Conservation (phyloP, 495 filamentous ascomycete genomes). For the Podospora conica region DNA sequence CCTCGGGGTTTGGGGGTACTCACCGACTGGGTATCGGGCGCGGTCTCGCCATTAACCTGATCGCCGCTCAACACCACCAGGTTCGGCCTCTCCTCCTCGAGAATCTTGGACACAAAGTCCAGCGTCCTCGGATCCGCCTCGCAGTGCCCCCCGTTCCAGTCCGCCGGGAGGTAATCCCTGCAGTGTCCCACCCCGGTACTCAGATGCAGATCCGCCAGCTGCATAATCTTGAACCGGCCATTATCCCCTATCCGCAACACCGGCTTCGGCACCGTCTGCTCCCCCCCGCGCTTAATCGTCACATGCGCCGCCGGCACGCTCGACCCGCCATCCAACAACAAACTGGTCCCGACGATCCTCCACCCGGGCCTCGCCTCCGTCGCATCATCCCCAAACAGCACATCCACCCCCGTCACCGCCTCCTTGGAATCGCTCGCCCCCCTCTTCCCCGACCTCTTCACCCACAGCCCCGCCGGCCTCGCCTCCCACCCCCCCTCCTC, state of each 20-base stretch:
- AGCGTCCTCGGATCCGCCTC: conserved; percentile 88
- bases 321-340: conserved; percentile 58
- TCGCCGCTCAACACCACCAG: conserved; percentile 87
- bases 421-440: conserved; percentile 72
- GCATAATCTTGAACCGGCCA: conserved; percentile 96
- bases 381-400: conserved; percentile 89
- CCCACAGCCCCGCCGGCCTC: conserved; percentile 75
- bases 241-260: conserved; percentile 72
- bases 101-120: conserved; percentile 72
- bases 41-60: conserved; percentile 90
- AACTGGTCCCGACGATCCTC: conserved; percentile 66
- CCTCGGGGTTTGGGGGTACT: conserved; percentile 8
- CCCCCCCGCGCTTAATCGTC: conserved; percentile 66
- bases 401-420: conserved; percentile 78
- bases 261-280: conserved; percentile 53
- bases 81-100: conserved; percentile 90
- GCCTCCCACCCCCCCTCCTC: conserved; percentile 71
- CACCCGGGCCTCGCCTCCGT: conserved; percentile 82
- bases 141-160: conserved; percentile 66
- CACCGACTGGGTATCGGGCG: conserved; percentile 81
- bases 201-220: conserved; percentile 84
- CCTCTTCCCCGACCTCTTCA: conserved; percentile 69
- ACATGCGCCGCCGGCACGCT: conserved; percentile 63
- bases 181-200: conserved; percentile 82
- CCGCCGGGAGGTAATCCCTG: conserved; percentile 71